A percentile compares a stretch with the other conserved stretches of the same genome.
These are phyloP conservation scores for Cercospora zeae-maydis DNA, from an alignment of 2,329 filamentous ascomycete species.

Conservation along the genomic window DNA sequence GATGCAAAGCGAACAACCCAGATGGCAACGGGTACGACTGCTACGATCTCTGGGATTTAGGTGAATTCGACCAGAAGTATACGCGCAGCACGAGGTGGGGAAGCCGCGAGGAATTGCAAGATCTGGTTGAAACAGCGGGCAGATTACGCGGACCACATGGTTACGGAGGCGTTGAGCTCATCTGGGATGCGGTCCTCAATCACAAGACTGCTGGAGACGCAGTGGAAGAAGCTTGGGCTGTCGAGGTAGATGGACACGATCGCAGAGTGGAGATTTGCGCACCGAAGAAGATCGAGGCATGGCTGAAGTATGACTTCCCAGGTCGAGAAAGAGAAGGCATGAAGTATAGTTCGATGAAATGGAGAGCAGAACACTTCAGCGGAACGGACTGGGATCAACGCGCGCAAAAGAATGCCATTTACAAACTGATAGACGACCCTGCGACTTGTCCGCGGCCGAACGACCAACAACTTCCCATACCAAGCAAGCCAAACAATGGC, in stretches of 20 bases:
- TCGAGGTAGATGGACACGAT: constrained; percentile 60
- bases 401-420: constrained; percentile 58
- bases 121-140: constrained; percentile 51
- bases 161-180: constrained; percentile 50
- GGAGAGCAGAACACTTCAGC: constrained; percentile 64
- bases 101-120: constrained; percentile 56
- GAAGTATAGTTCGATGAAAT: constrained; percentile 60
- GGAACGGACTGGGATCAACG: constrained; percentile 64
- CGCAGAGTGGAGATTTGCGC: constrained; percentile 54
- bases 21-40: constrained; percentile 65
- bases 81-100: constrained; percentile 65
- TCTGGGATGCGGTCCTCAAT: constrained; percentile 70
- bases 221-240: constrained; percentile 59
- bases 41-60: constrained; percentile 62
- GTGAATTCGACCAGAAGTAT: constrained; percentile 71
- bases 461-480: constrained; percentile 21
- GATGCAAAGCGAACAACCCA: constrained; percentile 62
- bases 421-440: constrained; percentile 55
- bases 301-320: constrained; percentile 64
- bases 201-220: constrained; percentile 68
- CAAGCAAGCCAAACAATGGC: constrained; percentile 13
- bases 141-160: constrained; percentile 32
- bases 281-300: constrained; percentile 62
- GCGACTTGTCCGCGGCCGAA: constrained; percentile 30
- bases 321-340: constrained; percentile 50